Conservation (phyloP, 768 basidiomycete species). For the Auricularia sp. region DNA sequence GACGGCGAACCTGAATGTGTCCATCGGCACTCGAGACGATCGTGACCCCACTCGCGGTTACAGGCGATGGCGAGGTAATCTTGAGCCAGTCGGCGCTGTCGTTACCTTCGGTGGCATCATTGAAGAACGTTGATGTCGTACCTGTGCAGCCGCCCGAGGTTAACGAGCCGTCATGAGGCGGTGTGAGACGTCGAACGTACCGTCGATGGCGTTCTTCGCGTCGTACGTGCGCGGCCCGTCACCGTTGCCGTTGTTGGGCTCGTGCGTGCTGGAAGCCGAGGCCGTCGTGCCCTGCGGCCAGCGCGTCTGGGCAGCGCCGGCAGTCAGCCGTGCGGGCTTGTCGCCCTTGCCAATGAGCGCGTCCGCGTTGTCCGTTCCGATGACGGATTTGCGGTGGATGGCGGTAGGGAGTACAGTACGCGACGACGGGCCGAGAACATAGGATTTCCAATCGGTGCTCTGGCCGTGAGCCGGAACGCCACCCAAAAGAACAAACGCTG, state of each 20-base stretch:
- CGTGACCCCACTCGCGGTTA: background rate
- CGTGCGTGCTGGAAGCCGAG: background rate
- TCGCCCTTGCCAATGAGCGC: slow-evolving; percentile 21
- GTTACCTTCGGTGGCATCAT: background rate
- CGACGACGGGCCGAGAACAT: background rate
- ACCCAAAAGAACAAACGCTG: too few species aligned
- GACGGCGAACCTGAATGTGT: background rate
- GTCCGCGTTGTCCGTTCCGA: background rate
- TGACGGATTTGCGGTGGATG: background rate
- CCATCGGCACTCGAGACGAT: background rate
- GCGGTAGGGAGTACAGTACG: background rate
- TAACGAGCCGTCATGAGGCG: too few species aligned
- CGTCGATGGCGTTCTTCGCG: slow-evolving; percentile 1
- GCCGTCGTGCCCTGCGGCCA: background rate
- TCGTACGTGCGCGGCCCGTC: background rate
- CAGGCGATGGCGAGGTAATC: background rate
- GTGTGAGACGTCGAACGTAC: background rate
- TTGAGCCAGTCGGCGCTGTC: background rate
- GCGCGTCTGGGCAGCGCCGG: background rate
- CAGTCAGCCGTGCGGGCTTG: background rate
- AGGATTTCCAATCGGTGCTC: background rate
- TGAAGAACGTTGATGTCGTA: background rate
- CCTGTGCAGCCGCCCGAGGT: background rate
- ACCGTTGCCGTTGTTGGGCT: slow-evolving; percentile 1
- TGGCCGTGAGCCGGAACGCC: too few species aligned